A percentile compares a stretch with the other conserved stretches of the same genome.
Evolutionary conservation across 768 basidiomycete species (phyloP).

Genomic region (Hydnomerulius pinastri): DNA sequence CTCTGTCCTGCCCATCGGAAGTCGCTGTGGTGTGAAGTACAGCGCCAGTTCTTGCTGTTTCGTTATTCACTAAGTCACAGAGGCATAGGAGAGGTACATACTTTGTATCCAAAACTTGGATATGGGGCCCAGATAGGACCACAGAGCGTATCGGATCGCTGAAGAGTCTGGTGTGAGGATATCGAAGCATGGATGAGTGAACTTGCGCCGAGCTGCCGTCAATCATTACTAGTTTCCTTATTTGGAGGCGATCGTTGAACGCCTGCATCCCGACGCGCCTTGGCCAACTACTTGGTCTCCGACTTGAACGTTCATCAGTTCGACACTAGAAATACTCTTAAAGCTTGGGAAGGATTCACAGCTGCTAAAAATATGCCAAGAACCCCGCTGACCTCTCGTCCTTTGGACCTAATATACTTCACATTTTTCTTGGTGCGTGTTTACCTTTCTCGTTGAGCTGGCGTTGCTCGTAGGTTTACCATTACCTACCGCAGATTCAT

Average conservation of each 20-base stretch:
- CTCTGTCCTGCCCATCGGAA: constrained; percentile 31
- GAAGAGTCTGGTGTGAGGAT: constrained; percentile 54
- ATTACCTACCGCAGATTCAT: constrained; percentile 48
- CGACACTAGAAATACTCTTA: not conserved
- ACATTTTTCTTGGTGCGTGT: constrained; percentile 62
- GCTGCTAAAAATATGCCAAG: constrained; percentile 3
- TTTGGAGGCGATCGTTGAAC: not conserved
- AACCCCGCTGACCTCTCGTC: constrained; percentile 53
- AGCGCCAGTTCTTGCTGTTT: constrained; percentile 49
- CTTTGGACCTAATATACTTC: constrained; percentile 70
- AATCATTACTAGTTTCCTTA: not conserved
- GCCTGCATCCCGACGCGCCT: too few species aligned
- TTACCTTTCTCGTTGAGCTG: not conserved
- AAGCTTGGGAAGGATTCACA: too few species aligned
- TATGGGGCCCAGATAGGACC: constrained; percentile 59
- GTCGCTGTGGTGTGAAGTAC: constrained; percentile 47
- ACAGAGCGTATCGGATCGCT: constrained; percentile 36
- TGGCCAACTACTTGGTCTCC: too few species aligned
- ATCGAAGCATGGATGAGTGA: constrained; percentile 36
- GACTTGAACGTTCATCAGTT: too few species aligned
- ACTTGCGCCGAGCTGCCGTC: not conserved
- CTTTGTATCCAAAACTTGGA: constrained; percentile 59
- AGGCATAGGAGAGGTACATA: constrained; percentile 34
- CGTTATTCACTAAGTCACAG: constrained; percentile 2
- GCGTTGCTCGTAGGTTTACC: not conserved